Percentiles rank a stretch among this genome's conserved stretches.
Conservation (phyloP, 768 basidiomycete genomes). For the Neoboletus brunneissimus region DNA sequence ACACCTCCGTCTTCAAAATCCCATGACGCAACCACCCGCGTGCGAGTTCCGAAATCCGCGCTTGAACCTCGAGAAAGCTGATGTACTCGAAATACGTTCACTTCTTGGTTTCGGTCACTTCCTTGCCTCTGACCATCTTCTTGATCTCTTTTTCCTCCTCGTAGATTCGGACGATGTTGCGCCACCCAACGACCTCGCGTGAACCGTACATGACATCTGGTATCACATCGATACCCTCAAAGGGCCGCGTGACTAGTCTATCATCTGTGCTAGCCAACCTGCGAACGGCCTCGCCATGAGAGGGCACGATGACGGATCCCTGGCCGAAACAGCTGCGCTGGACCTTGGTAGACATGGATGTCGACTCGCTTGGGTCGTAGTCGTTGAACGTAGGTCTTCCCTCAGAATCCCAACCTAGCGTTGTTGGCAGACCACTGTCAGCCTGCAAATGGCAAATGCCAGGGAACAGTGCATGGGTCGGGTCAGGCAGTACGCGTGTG, state of each 20-base stretch:
- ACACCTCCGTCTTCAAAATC: constrained; percentile 63
- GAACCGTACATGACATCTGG: constrained; percentile 78
- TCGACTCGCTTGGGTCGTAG: too few species aligned
- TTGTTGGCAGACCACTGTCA: too few species aligned
- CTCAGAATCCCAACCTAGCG: too few species aligned
- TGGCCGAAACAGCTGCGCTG: constrained; percentile 45
- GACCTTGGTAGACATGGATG: too few species aligned
- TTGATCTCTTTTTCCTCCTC: constrained; percentile 90
- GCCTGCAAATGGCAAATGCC: too few species aligned
- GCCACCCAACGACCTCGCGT: constrained; percentile 75
- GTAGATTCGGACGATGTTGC: constrained; percentile 66
- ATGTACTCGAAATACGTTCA: constrained; percentile 96
- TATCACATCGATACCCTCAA: constrained; percentile 77
- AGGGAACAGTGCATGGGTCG: too few species aligned
- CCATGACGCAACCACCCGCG: constrained; percentile 72
- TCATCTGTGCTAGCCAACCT: constrained; percentile 56
- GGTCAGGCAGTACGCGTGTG: too few species aligned
- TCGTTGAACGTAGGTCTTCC: too few species aligned
- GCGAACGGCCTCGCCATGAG: constrained; percentile 54
- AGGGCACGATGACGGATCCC: constrained; percentile 61
- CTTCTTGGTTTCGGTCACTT: constrained; percentile 83
- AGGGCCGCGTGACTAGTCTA: constrained; percentile 57
- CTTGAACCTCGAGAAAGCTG: constrained; percentile 68
- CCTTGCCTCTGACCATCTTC: constrained; percentile 80
- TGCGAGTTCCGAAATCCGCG: constrained; percentile 60